Conservation (phyloP, 441 rosid genomes). For the Melastoma candidum region DNA sequence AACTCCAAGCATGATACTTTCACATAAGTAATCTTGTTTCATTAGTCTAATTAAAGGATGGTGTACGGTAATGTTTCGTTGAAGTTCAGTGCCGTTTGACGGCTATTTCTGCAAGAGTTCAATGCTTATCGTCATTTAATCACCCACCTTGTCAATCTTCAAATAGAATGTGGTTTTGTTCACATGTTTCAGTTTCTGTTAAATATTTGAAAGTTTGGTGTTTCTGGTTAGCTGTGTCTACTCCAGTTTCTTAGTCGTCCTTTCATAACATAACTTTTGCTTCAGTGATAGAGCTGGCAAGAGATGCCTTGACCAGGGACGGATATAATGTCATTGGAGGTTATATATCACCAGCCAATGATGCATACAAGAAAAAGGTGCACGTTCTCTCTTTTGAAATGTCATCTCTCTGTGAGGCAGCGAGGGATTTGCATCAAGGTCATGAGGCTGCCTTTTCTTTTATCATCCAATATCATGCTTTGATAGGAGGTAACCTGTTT, state of each 20-base stretch:
- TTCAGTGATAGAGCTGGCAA: constrained; percentile 56
- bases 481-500: neutral
- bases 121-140: too few relatives aligned
- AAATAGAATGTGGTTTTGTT: neutral
- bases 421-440: too few relatives aligned
- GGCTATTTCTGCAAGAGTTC: too few relatives aligned
- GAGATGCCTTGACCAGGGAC: constrained; percentile 54
- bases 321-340: constrained; percentile 78
- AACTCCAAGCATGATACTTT: neutral
- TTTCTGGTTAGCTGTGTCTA: neutral
- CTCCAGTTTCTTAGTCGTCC: neutral
- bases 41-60: neutral
- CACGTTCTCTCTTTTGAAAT: constrained; percentile 2
- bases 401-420: too few relatives aligned
- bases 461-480: neutral
- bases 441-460: neutral
- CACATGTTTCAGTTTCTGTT: neutral
- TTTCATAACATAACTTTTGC: constrained; percentile 10
- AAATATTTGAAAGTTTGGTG: neutral
- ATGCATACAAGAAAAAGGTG: constrained; percentile 77
- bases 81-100: too few relatives aligned
- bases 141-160: too few relatives aligned
- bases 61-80: neutral
- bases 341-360: constrained; percentile 86
- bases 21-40: neutral